Percentiles rank a stretch among this genome's conserved stretches.
phyloP scores from a whole-genome alignment of 208 protist genomes.

The Trypanosoma lewisi region DNA sequence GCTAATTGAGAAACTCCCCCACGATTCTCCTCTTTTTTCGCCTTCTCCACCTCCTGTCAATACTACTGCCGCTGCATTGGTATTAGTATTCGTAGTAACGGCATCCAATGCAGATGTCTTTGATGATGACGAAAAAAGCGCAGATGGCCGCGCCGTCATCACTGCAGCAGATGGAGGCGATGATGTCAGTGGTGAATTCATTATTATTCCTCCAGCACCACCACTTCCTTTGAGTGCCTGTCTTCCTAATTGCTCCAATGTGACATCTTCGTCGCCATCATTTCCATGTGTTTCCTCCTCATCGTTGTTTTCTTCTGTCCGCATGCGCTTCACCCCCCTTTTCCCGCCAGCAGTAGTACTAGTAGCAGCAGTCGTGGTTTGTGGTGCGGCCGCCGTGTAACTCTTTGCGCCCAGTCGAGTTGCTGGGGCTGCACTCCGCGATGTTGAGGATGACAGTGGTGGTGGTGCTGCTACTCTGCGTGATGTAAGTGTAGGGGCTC shows the following conservation, averaged over 20 bases:
- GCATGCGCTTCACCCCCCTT: slow-evolving; percentile 23
- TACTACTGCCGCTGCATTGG: neutral
- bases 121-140: neutral
- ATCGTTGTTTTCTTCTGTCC: neutral
- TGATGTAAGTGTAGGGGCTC: no score
- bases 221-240: neutral
- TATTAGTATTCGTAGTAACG: neutral
- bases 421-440: no score
- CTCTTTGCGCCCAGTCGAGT: no score
- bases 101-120: neutral
- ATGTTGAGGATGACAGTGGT: no score
- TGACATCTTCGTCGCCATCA: slow-evolving; percentile 10
- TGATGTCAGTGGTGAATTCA: no score
- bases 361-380: no score
- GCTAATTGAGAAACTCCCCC: neutral
- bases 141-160: neutral
- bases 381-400: no score
- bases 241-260: slow-evolving; percentile 8
- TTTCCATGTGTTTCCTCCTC: neutral
- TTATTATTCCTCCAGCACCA: no score
- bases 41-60: no score
- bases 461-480: no score
- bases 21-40: neutral
- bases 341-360: no score
- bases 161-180: neutral